These are phyloP conservation scores for Hippophae rhamnoides DNA, from an alignment of 306 rosid species.

Conservation along the genomic window DNA sequence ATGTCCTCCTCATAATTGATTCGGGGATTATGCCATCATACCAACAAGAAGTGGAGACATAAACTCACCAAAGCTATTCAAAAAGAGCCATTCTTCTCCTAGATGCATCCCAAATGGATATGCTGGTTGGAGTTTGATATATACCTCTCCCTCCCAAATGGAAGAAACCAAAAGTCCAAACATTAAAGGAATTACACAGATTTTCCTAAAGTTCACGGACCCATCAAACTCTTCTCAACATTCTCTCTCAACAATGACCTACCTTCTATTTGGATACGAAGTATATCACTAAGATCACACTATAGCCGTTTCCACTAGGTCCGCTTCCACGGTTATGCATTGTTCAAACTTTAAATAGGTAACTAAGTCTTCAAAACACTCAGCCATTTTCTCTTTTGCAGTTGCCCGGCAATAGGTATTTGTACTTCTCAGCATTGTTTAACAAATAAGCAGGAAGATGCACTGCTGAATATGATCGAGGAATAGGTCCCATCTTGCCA, in stretches of 20 bases:
- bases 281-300: conserved; percentile 9
- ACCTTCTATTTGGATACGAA: conserved; percentile 18
- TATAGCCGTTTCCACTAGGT: conserved; percentile 23
- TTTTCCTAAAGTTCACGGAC: conserved; percentile 22
- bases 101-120: conserved; percentile 21
- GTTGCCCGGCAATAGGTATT: conserved; percentile 67
- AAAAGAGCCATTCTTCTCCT: conserved; percentile 7
- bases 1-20: conserved; percentile 18
- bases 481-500: conserved; percentile 79
- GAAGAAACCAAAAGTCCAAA: conserved; percentile 13
- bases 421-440: conserved; percentile 54
- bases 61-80: conserved; percentile 20
- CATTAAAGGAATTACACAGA: conserved; percentile 10
- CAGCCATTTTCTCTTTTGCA: conserved; percentile 71
- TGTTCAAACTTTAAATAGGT: neutral
- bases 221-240: conserved; percentile 17
- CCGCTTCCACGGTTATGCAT: conserved; percentile 8
- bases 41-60: conserved; percentile 28
- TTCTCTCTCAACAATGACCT: conserved; percentile 27
- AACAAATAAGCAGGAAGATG: conserved; percentile 67
- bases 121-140: neutral
- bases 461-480: conserved; percentile 67
- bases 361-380: conserved; percentile 16
- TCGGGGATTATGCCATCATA: conserved; percentile 15
- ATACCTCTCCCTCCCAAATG: conserved; percentile 5